These are phyloP conservation scores for Sclerotinia borealis DNA, from an alignment of 2,329 filamentous ascomycete genomes.

Conservation along the genomic window DNA sequence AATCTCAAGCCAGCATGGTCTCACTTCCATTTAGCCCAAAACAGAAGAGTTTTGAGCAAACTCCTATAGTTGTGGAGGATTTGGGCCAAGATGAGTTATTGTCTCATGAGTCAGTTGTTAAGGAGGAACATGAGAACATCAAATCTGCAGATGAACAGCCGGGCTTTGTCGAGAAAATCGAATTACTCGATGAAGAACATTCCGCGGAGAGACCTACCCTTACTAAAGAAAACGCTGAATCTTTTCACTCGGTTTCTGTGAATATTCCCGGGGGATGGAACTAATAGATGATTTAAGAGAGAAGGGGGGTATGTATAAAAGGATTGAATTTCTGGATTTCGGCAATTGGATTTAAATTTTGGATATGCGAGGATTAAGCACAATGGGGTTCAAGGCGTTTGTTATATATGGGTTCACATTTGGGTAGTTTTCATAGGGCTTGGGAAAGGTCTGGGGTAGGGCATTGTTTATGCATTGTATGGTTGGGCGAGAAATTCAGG, in stretches of 20 bases:
- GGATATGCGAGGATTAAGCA: neutral
- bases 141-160: neutral
- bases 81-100: conserved; percentile 6
- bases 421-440: neutral
- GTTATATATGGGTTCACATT: neutral
- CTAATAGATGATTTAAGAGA: neutral
- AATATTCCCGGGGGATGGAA: conserved; percentile 2
- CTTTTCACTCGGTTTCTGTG: neutral
- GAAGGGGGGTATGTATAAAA: neutral
- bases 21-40: conserved; percentile 1
- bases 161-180: neutral
- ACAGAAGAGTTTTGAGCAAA: neutral
- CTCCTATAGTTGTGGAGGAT: conserved; percentile 7
- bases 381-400: neutral
- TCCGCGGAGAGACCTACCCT: neutral
- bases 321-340: neutral
- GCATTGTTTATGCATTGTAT: neutral
- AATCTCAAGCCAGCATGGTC: neutral
- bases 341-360: neutral
- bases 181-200: neutral
- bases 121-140: neutral
- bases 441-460: neutral
- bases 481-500: neutral
- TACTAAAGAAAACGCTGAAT: neutral
- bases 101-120: conserved; percentile 1